Evolutionary conservation across 75 land plant species (phyloP), one percentile per base, ranked within the genome.

Genomic region (Cunninghamia lanceolata): DNA sequence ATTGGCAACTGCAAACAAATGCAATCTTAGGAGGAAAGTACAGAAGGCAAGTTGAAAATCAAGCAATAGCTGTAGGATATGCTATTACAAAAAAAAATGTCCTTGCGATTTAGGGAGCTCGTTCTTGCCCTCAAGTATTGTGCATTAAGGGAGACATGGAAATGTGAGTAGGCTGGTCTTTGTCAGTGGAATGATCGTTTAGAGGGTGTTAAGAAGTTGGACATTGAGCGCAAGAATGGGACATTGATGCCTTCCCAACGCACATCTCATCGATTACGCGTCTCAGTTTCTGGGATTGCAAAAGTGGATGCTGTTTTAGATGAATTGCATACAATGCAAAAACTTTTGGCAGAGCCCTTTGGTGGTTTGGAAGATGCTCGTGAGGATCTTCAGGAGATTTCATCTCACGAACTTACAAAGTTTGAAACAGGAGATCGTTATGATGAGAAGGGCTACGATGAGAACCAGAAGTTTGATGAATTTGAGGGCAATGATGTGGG

Each of bases 81-180:
- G 84, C 6, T 91, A 35, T n/a, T 36, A 9, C 70, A 89, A 40
- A 46, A 79, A 46, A 85, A 89, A 63, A 46, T 71, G 28, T 52
- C 43, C 43, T 17, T 40, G 13, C 87, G 54, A 70, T 91, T 91
- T 47, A 73, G 82, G 66, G 91, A 89, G 91, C 56, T 36, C 25
- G 77, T 87, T 35, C 84, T 91, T 47, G 81, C 87, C 38, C 76
- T 91, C 74, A 91, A 88, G 87, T 91, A 85, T 63, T 54, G 87
- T 77, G 81, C 87, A 63, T 52, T 89, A 43, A 91, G 85, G 75
- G 90, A 84, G 54, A 85, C 77, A 5, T 91, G 90, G 90, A 79
- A 80, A 77, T 85, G 84, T 54, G 90, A 84, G 71, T 88, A 89
- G 40, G 75, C 40, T 46, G 88, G 87, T 79, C 21, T 82, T 21